Base-by-base conservation (phyloP, 2,329 filamentous ascomycete genomes). In the Grosmannia huntii region DNA sequence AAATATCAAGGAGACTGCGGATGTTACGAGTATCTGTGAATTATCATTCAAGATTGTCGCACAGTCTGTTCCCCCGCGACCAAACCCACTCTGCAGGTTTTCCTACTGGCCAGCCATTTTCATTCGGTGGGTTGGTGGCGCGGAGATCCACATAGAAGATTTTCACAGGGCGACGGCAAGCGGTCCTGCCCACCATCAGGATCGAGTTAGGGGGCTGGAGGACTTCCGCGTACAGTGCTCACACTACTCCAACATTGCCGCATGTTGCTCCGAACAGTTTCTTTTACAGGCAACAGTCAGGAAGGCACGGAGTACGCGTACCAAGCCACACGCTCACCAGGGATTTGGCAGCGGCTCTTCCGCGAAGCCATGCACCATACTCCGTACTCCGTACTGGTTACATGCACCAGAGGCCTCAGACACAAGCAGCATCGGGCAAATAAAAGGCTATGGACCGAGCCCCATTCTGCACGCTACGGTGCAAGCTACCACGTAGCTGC, bases 121-220 rank as follows among this genome's bases (percentile, higher is more conserved):
- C 36, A 38, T 44, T 54, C 23, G 53, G 27, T 25, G 53, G 53
- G 41, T 31, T 31, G 36, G 23, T 50, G 48, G 36, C 10, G 53
- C 23, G 38, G 38, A 46, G 36, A 41, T 38, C 38, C 38, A 48
- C 53, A 54, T 38, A 23, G 52, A 44, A 38, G 36, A 27, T 27
- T 28, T 49, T 27, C 56, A 41, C 60, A 62, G 55, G 61, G 61
- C 60, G 53, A 63, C 62, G 62, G 62, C 62, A 58, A 57, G 57
- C 62, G 62, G 62, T 63, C 62, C 60, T 63, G 62, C 62, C 62
- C 62, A 62, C 62, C 62, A 63, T 61, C 57, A 62, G 49, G 21
- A 14, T 7, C 7, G 19, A 14, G 16, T 12, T 12, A 44, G 54
- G 31, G 31, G 28, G 28, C 31, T 25, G 49, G 14, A 27, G 49